Evolutionary conservation across 306 rosid species (phyloP).

Genomic region (Malus sylvestris): DNA sequence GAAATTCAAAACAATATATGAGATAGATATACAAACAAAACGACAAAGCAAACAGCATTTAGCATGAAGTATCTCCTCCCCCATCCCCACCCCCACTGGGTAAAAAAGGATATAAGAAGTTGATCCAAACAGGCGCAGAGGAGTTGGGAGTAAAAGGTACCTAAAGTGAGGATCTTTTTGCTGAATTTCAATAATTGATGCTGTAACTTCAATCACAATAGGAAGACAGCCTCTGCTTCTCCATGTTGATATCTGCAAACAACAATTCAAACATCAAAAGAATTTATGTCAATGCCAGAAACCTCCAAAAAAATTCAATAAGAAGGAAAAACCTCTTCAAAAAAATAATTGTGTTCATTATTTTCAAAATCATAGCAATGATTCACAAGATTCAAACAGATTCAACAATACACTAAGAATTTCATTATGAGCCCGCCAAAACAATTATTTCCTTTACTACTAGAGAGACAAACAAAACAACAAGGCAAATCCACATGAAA

Average conservation of each 20-base stretch:
- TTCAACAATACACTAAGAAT: background rate
- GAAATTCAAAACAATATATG: background rate
- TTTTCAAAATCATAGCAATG: background rate
- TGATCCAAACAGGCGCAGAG: background rate
- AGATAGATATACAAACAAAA: background rate
- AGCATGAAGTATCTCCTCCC: background rate
- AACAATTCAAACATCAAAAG: background rate
- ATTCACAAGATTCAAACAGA: background rate
- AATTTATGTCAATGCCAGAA: background rate
- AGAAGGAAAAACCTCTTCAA: background rate
- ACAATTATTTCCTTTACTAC: background rate
- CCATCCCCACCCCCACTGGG: background rate
- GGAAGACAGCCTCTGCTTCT: conserved; percentile 84
- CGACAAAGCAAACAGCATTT: background rate
- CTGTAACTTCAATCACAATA: conserved; percentile 57
- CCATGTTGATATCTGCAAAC: conserved; percentile 68
- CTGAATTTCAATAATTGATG: conserved; percentile 66
- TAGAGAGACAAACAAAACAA: background rate
- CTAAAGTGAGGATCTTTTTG: conserved; percentile 52
- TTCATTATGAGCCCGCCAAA: background rate
- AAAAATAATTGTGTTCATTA: background rate
- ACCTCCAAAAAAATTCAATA: background rate
- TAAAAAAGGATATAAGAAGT: background rate
- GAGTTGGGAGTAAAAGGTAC: conserved; percentile 25
- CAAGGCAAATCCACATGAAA: background rate